Evolutionary conservation across 257 asterid genomes (phyloP).

Genomic region (Plectranthus barbatus): DNA sequence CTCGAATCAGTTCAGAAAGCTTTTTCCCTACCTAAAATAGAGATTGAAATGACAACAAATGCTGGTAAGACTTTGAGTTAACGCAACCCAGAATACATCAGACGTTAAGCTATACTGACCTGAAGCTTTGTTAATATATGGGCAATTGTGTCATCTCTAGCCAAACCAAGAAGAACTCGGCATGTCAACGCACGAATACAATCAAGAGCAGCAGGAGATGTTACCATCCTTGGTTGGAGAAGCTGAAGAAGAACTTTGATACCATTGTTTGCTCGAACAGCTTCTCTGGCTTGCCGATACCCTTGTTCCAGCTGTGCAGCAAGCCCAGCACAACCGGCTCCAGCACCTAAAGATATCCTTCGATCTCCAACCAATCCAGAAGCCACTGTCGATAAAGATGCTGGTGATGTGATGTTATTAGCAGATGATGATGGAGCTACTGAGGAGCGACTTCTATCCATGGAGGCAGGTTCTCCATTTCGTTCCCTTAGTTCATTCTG

Average conservation of each 20-base stretch:
- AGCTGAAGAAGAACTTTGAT: slow-evolving; percentile 97
- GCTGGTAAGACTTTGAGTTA: background rate
- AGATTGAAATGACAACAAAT: slow-evolving; percentile 7
- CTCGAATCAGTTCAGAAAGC: slow-evolving; percentile 93
- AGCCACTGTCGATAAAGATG: slow-evolving; percentile 49
- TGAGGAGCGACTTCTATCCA: slow-evolving; percentile 53
- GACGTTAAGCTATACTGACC: slow-evolving; percentile 32
- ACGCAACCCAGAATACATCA: background rate
- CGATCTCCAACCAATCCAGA: slow-evolving; percentile 98
- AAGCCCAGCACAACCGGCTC: slow-evolving; percentile 94
- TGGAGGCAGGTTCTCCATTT: slow-evolving; percentile 57
- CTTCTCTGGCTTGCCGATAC: slow-evolving; percentile 91
- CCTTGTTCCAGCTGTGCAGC: slow-evolving; percentile 99
- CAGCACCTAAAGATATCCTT: slow-evolving; percentile 82
- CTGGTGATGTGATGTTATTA: slow-evolving; percentile 38
- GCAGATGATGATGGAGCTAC: slow-evolving; percentile 30
- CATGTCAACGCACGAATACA: slow-evolving; percentile 98
- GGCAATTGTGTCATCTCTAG: slow-evolving; percentile 97
- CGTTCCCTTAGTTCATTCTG: slow-evolving; percentile 62
- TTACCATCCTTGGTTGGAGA: slow-evolving; percentile 87
- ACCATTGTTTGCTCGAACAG: slow-evolving; percentile 96
- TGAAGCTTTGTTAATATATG: slow-evolving; percentile 95
- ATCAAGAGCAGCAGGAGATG: slow-evolving; percentile 91
- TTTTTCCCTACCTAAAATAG: slow-evolving; percentile 73
- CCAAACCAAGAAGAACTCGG: slow-evolving; percentile 97